Evolutionary conservation across 495 filamentous ascomycete species (phyloP), one percentile per base, ranked within the genome.

Genomic region (Rhypophila decipiens): DNA sequence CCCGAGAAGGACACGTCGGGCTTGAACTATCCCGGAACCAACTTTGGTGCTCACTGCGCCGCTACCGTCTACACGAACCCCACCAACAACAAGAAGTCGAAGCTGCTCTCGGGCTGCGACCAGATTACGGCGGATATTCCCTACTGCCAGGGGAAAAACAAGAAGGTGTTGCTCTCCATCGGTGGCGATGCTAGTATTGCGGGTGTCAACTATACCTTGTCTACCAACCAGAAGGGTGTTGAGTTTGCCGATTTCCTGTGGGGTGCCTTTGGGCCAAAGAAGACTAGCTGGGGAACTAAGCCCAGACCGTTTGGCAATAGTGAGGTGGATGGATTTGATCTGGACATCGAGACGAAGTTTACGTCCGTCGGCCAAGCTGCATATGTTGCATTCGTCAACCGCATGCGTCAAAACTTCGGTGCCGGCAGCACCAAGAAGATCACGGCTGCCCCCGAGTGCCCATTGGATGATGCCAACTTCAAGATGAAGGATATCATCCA

Each of bases 371-470:
- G 62, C 44, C 53, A 56, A 38, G 34, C 35, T 33, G 63, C 60
- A 40, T 71, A 70, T 29, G 33, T 68, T 13, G 45, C 52, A 20
- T 56, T 85, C 61, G 71, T 79, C 36, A 70, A 75, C 40, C 67
- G 68, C 27, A 70, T 87, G 9, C 77, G 80, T 24, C 35, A 59
- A 8, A 61, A 77, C 33, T 74, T 71, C 55, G 44, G 67, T 7
- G 49, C 55, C 10, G 69, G 51, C 39, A 1, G 45, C 4, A 53
- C 59, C 47, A 73, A 65, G 39, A 61, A 70, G 46, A 60, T 85
- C 40, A 82, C 82, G n/a, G 79, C 75, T 12, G 81, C 83, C 12
- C 83, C 83, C 35, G 79, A 85, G 50, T 87, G 83, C 60, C 75
- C 80, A 2, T 71, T 77, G 40, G 66, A 68, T 1, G 66, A 75